Evolutionary conservation across 78 protist genomes (phyloP), one percentile per base, ranked within the genome.

Genomic region (Dictyostelium citrinum): DNA sequence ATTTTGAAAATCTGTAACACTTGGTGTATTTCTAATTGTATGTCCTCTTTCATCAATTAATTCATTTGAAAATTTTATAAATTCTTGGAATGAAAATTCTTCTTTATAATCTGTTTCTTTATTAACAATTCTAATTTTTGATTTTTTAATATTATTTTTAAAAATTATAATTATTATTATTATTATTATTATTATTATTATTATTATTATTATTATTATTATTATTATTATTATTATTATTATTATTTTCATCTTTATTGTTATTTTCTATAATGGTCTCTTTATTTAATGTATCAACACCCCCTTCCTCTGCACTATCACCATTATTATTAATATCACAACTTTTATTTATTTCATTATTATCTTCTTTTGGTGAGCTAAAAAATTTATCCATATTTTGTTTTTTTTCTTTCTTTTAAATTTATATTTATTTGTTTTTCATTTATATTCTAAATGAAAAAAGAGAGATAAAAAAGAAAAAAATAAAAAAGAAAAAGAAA

Each of bases 71-170:
- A 49, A 45, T 72, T 79, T 5, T 39, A 49, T 24, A 35, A 84
- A 58, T 5, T 84, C 91, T 74, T 84, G 75, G 55, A 75, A 84
- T 49, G 81, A 51, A 41, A 51, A 74, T 22, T 67, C 37, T 0
- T 84, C 41, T 35, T 55, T 24, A 3, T 45, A 64, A 84, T 84
- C 91, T 24, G 49, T 75, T 8, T 84, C 91, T 39, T 84, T 81
- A 12, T 80, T 74, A 14, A 78, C 39, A n/a, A 78, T 75, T 43
- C 39, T 35, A 39, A 75, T 39, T 12, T 39, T 75, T 35, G 16
- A 10, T 12, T 39, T 39, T 75, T 33, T 71, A 67, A 29, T 67
- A 10, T 67, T 67, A 67, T 29, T 29, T 14, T 67, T 67, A 10
- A 67, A 67, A 29, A 67, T 29, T 67, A 64, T 64, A 24, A 64